These are phyloP conservation scores for Sherardia arvensis DNA, from an alignment of 257 asterid genomes.

Conservation along the genomic window DNA sequence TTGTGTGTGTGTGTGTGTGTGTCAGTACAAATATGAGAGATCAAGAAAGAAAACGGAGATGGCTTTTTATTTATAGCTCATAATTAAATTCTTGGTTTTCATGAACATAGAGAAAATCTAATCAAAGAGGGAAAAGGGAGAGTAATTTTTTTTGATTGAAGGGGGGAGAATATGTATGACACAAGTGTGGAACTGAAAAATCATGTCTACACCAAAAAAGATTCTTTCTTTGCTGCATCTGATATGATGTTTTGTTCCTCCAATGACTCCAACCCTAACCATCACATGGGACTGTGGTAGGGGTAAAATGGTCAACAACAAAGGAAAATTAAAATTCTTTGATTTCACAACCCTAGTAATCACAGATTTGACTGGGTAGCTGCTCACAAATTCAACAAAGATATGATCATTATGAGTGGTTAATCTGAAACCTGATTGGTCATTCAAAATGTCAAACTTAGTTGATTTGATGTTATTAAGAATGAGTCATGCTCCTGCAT, in stretches of 20 bases:
- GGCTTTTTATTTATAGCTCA: not conserved
- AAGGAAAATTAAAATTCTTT: not conserved
- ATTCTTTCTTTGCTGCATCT: constrained; percentile 24
- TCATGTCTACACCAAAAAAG: constrained; percentile 46
- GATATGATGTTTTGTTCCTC: constrained; percentile 15
- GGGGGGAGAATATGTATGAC: constrained; percentile 19
- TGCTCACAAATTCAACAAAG: constrained; percentile 7
- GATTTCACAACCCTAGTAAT: constrained; percentile 13
- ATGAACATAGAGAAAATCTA: constrained; percentile 1
- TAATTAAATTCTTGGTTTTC: not conserved
- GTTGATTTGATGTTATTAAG: constrained; percentile 38
- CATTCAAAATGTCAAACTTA: constrained; percentile 21
- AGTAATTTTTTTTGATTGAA: constrained; percentile 5
- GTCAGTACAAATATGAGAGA: not conserved
- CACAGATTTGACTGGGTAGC: constrained; percentile 13
- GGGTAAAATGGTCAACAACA: constrained; percentile 27
- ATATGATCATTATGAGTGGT: constrained; percentile 19
- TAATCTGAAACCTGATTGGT: constrained; percentile 33
- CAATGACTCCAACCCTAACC: constrained; percentile 15
- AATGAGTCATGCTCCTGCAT: constrained; percentile 22
- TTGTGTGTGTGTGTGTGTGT: not conserved
- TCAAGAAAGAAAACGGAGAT: not conserved
- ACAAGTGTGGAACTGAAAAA: constrained; percentile 27
- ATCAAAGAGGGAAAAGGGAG: constrained; percentile 11
- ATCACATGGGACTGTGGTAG: constrained; percentile 4